Evolutionary conservation across 495 filamentous ascomycete genomes (phyloP).

Genomic region (Daldinia concentrica): DNA sequence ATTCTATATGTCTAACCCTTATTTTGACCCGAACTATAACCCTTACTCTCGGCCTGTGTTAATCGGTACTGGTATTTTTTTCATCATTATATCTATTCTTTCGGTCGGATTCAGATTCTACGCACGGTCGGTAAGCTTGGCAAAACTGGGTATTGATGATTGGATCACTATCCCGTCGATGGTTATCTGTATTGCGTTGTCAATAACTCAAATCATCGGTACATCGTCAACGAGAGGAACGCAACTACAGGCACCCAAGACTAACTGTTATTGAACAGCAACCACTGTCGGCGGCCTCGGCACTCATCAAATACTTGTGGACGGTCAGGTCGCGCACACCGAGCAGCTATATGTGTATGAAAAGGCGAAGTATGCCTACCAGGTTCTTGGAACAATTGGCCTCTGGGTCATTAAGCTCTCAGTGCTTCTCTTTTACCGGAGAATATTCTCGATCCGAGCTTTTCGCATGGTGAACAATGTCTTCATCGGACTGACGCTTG

Average conservation of each 20-base stretch:
- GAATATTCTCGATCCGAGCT: too few species aligned
- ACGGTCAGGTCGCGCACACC: background rate
- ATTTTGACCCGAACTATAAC: too few species aligned
- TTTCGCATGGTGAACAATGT: too few species aligned
- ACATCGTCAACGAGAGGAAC: background rate
- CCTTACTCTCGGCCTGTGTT: too few species aligned
- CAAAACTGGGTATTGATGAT: background rate
- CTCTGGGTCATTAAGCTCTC: too few species aligned
- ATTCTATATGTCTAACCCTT: too few species aligned
- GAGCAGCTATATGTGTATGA: background rate
- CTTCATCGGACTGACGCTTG: too few species aligned
- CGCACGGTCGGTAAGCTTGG: background rate
- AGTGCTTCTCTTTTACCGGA: too few species aligned
- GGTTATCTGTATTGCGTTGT: background rate
- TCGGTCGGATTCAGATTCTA: background rate
- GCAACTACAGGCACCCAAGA: background rate
- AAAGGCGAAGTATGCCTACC: background rate
- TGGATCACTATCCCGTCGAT: background rate
- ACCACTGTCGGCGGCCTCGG: background rate
- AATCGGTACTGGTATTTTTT: too few species aligned
- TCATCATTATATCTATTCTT: background rate
- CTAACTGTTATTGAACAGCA: background rate
- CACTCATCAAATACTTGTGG: background rate
- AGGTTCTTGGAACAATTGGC: too few species aligned
- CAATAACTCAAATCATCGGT: background rate